A percentile compares a stretch with the other conserved stretches of the same genome.
These are phyloP conservation scores for Metschnikowia bowlesiae DNA, from an alignment of 805 yeast species.

Conservation along the genomic window DNA sequence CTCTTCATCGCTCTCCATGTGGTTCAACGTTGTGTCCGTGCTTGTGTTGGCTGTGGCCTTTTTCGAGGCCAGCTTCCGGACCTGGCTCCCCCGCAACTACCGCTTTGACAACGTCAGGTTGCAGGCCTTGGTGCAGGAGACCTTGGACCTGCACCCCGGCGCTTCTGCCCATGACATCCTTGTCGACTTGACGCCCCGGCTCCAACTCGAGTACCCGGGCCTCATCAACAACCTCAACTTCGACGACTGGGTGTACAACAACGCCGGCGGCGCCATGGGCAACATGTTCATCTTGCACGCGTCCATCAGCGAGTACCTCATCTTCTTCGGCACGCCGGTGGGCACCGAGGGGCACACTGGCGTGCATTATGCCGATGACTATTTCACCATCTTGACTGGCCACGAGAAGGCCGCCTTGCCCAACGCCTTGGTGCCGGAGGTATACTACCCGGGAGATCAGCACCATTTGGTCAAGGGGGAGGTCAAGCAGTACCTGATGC, in stretches of 20 bases:
- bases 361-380: constrained; percentile 94
- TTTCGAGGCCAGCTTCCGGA: constrained; percentile 41
- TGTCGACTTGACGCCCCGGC: constrained; percentile 49
- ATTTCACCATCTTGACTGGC: constrained; percentile 85
- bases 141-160: constrained; percentile 50
- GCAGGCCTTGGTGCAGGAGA: constrained; percentile 53
- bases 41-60: constrained; percentile 27
- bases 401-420: constrained; percentile 70
- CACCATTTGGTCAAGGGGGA: constrained; percentile 73
- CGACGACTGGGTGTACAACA: constrained; percentile 93
- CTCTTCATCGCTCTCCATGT: constrained; percentile 5
- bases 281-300: constrained; percentile 94
- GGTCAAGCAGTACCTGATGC: constrained; percentile 84
- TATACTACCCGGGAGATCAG: constrained; percentile 82
- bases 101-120: constrained; percentile 65
- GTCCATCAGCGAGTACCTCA: constrained; percentile 86
- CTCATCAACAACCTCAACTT: constrained; percentile 64
- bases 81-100: constrained; percentile 69
- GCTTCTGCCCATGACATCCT: constrained; percentile 61
- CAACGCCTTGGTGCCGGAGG: constrained; percentile 56
- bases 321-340: constrained; percentile 86
- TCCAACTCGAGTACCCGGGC: constrained; percentile 59
- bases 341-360: constrained; percentile 98
- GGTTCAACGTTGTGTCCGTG: constrained; percentile 16
- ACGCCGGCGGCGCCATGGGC: constrained; percentile 99